phyloP scores from a whole-genome alignment of 495 filamentous ascomycete species.

The Astrocystis sublimbata region DNA sequence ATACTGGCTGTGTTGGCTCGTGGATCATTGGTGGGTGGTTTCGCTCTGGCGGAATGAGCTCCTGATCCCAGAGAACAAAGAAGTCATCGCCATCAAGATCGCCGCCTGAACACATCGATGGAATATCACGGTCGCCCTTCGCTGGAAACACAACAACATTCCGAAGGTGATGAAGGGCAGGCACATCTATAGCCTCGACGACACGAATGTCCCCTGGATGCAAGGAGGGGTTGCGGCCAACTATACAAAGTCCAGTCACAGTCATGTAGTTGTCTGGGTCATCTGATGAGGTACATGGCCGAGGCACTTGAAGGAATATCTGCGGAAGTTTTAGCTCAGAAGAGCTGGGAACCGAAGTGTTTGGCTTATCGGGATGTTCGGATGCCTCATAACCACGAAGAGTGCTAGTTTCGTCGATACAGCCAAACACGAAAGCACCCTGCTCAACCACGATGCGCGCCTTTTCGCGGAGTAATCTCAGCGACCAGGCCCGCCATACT shows the following conservation, averaged over 20 bases:
- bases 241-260: slow-evolving; percentile 75
- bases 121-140: slow-evolving; percentile 78
- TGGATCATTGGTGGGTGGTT: slow-evolving; percentile 77
- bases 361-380: not conserved
- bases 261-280: slow-evolving; percentile 57
- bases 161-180: slow-evolving; percentile 68
- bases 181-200: slow-evolving; percentile 78
- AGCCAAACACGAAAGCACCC: slow-evolving; percentile 87
- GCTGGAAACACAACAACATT: slow-evolving; percentile 88
- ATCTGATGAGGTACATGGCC: slow-evolving; percentile 43
- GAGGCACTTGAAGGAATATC: slow-evolving; percentile 80
- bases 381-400: slow-evolving; percentile 67
- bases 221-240: slow-evolving; percentile 91
- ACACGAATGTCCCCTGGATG: slow-evolving; percentile 93
- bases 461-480: slow-evolving; percentile 88
- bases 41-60: slow-evolving; percentile 69
- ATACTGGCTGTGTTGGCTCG: slow-evolving; percentile 49
- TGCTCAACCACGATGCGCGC: slow-evolving; percentile 79
- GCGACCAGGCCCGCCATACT: slow-evolving; percentile 79
- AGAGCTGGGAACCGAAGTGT: not conserved
- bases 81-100: slow-evolving; percentile 97
- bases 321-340: slow-evolving; percentile 63
- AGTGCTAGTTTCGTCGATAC: slow-evolving; percentile 77
- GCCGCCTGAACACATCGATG: slow-evolving; percentile 94
- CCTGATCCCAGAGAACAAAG: slow-evolving; percentile 86